Percentiles rank a stretch among this genome's conserved stretches.
Conservation (phyloP, 2,329 filamentous ascomycete genomes). For the Mycosphaerelloides madeirae region DNA sequence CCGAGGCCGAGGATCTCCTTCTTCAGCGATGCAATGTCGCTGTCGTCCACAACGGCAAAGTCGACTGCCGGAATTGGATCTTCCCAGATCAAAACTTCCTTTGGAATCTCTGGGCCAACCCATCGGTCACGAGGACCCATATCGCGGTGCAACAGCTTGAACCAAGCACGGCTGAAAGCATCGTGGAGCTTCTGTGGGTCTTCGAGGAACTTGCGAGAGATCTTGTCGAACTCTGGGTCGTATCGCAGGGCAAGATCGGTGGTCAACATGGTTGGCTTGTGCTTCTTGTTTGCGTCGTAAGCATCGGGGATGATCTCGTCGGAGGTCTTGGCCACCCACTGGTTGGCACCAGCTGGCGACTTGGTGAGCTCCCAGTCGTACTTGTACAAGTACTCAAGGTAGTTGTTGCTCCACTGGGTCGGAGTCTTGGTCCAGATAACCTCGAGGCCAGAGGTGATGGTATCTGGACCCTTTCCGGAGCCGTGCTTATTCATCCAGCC, state of each 20-base stretch:
- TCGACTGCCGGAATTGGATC: slow-evolving; percentile 62
- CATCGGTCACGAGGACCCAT: slow-evolving; percentile 68
- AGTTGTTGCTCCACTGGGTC: slow-evolving; percentile 70
- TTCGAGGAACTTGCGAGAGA: slow-evolving; percentile 64
- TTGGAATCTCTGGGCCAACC: slow-evolving; percentile 68
- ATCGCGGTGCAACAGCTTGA: slow-evolving; percentile 78
- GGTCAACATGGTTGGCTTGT: slow-evolving; percentile 70
- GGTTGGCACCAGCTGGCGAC: slow-evolving; percentile 70
- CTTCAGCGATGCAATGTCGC: slow-evolving; percentile 63
- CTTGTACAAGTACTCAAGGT: slow-evolving; percentile 71
- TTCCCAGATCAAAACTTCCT: slow-evolving; percentile 68
- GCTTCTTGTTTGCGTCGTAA: slow-evolving; percentile 66
- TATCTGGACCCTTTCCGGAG: slow-evolving; percentile 64
- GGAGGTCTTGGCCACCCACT: slow-evolving; percentile 69
- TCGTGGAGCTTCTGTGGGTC: slow-evolving; percentile 65
- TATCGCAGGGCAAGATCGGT: slow-evolving; percentile 68
- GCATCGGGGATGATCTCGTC: slow-evolving; percentile 66
- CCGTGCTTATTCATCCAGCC: slow-evolving; percentile 65
- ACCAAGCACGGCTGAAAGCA: slow-evolving; percentile 70
- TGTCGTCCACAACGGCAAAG: slow-evolving; percentile 56
- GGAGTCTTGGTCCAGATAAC: slow-evolving; percentile 76
- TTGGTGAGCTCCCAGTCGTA: slow-evolving; percentile 74
- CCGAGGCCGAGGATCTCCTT: slow-evolving; percentile 61
- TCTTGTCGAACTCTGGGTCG: slow-evolving; percentile 71
- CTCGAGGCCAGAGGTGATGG: slow-evolving; percentile 72